Conservation (phyloP, 768 basidiomycete genomes). For the Clathrus columnatus region DNA sequence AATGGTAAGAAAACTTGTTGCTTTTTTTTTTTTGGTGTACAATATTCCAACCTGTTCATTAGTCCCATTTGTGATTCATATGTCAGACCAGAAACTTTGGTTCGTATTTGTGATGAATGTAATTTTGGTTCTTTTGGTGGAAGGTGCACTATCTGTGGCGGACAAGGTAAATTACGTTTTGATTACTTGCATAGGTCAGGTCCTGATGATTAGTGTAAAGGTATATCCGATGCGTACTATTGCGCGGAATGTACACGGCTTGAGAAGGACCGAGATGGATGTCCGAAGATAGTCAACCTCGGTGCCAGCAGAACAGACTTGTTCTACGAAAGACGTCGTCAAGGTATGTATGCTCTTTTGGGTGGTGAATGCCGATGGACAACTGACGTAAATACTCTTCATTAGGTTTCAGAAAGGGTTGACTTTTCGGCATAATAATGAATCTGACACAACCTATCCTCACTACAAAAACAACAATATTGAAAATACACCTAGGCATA, state of each 20-base stretch:
- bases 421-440: slow-evolving; percentile 10
- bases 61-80: slow-evolving; percentile 99
- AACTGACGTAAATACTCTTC: background rate
- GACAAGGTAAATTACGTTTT: slow-evolving; percentile 74
- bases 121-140: slow-evolving; percentile 98
- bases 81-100: slow-evolving; percentile 96
- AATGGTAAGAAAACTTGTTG: too few relatives aligned
- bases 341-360: slow-evolving; percentile 41
- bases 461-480: background rate
- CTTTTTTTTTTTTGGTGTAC: background rate
- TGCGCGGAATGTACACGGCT: slow-evolving; percentile 95
- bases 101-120: slow-evolving; percentile 97
- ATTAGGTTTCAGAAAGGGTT: slow-evolving; percentile 64
- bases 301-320: slow-evolving; percentile 88
- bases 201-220: too few relatives aligned
- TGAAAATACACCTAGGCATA: background rate
- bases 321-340: slow-evolving; percentile 82
- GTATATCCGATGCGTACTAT: slow-evolving; percentile 99
- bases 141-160: slow-evolving; percentile 94
- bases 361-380: background rate
- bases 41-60: background rate
- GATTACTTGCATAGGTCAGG: too few relatives aligned
- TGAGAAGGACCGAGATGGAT: slow-evolving; percentile 96
- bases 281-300: slow-evolving; percentile 97
- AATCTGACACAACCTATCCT: background rate